A percentile compares a stretch with the other conserved stretches of the same genome.
These are phyloP conservation scores for Fusarium albidum DNA, from an alignment of 2,329 filamentous ascomycete genomes.

Conservation along the genomic window DNA sequence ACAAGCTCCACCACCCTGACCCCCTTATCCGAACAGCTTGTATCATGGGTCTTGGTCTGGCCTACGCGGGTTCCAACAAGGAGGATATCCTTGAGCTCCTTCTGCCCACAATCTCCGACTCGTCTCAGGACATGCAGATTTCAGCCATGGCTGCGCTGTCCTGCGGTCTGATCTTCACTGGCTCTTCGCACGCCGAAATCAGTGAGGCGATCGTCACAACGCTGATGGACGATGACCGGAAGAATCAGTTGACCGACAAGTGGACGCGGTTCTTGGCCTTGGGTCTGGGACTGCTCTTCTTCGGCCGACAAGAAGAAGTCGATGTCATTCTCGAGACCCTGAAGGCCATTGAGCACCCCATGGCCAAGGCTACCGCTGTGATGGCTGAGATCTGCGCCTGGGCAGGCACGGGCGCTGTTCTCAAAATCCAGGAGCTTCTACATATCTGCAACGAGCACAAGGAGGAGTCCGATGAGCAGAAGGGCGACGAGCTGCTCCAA, in stretches of 20 bases:
- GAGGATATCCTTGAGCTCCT: constrained; percentile 86
- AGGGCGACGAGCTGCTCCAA: constrained; percentile 93
- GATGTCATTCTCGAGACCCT: constrained; percentile 96
- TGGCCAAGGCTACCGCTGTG: constrained; percentile 94
- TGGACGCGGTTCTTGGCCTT: constrained; percentile 98
- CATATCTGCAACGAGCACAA: constrained; percentile 99
- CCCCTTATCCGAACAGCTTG: constrained; percentile 80
- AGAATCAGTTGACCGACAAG: constrained; percentile 92
- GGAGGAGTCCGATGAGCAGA: constrained; percentile 93
- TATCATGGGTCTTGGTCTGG: constrained; percentile 95
- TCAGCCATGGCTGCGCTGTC: constrained; percentile 95
- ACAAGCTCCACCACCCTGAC: constrained; percentile 82
- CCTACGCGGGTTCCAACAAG: constrained; percentile 94
- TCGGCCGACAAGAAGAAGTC: constrained; percentile 97
- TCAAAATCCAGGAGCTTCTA: constrained; percentile 96
- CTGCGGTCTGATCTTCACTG: constrained; percentile 90
- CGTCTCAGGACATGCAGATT: constrained; percentile 88
- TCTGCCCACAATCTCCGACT: constrained; percentile 86
- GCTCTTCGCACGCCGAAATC: constrained; percentile 89
- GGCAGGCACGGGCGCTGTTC: constrained; percentile 94
- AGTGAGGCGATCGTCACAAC: constrained; percentile 93
- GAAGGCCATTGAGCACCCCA: constrained; percentile 96
- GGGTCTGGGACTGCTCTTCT: constrained; percentile 91
- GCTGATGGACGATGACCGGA: constrained; percentile 90
- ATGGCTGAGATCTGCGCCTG: constrained; percentile 97